Base-by-base conservation (phyloP, 306 rosid genomes). In the Myrica gale region DNA sequence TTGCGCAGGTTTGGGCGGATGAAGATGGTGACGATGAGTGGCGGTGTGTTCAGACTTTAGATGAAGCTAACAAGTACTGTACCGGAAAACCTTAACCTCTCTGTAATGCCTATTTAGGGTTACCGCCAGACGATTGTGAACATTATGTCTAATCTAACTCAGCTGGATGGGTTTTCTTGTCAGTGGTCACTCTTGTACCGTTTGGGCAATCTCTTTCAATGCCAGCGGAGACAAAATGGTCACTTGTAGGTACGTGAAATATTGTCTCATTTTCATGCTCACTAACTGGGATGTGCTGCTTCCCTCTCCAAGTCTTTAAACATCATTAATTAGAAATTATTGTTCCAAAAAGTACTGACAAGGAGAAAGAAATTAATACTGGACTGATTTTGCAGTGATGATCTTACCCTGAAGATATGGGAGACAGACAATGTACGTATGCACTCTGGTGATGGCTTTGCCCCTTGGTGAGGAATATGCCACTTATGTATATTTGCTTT, bases 111-210 rank as follows among this genome's bases (percentile, higher is more conserved):
- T 46, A 58, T 41, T 6, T 68, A 23, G n/a, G 44, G 37, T 42
- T 70, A 32, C 37, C 3, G 37, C 37, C 37, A 32, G 37, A 2
- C 37, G 37, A 32, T 46, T 74, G 8, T 9, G 41, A 60, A 62
- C 66, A 7, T 66, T 32, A 57, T 51, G 16, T 71, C 23, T 74
- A 55, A 17, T 75, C 73, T 53, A 60, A 61, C 70, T 46, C 39
- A 53, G 48, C 48, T 65, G 2, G 17, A 45, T 78, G 5, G 41
- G 65, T 68, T 82, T 87, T 75, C 71, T 76, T 89, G 69, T 78
- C 88, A 96, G 98, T 20, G 98, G 98, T 72, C 99, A 96, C 78
- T 82, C 94, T 66, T 90, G 96, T 70, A 96, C 99, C 41, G 90
- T 92, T 41, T 96, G 99, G 98, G 97, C 97, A 74, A 75, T 96